A percentile compares a stretch with the other conserved stretches of the same genome.
phyloP scores from a whole-genome alignment of 306 rosid genomes.

The Alnus rubra region DNA sequence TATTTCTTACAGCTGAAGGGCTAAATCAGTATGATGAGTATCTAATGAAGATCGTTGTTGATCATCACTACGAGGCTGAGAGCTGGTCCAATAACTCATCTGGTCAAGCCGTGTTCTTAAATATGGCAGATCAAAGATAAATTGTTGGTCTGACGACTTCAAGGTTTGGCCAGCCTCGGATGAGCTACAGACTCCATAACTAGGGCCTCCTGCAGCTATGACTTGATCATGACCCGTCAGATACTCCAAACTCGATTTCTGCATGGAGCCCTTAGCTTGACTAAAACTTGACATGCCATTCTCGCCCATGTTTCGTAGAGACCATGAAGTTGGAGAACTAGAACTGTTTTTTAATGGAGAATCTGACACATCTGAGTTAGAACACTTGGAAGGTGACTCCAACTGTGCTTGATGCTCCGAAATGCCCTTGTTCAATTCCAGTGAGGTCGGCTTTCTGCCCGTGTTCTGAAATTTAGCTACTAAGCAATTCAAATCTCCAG shows the following conservation, averaged over 20 bases:
- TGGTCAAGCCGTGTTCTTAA: constrained; percentile 45
- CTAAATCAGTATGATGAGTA: constrained; percentile 3
- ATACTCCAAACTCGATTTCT: constrained; percentile 8
- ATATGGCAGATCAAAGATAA: constrained; percentile 44
- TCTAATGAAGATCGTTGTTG: constrained; percentile 2
- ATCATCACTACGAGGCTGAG: constrained; percentile 12
- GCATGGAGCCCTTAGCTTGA: constrained; percentile 22
- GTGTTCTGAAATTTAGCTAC: constrained; percentile 15
- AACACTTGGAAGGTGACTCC: constrained; percentile 16
- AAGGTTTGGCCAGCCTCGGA: constrained; percentile 10
- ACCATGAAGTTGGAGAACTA: constrained; percentile 7
- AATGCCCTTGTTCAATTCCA: constrained; percentile 26
- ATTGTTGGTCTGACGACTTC: constrained; percentile 30
- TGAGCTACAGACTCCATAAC: constrained; percentile 14
- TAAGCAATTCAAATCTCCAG: constrained; percentile 23
- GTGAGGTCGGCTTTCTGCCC: constrained; percentile 8
- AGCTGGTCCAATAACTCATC: constrained; percentile 30
- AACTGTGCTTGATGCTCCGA: constrained; percentile 14
- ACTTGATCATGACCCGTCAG: background rate
- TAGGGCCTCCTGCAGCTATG: constrained; percentile 9
- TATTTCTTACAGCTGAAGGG: constrained; percentile 16
- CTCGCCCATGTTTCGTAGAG: background rate
- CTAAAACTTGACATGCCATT: constrained; percentile 16
- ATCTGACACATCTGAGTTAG: constrained; percentile 8
- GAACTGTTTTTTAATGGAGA: constrained; percentile 16